Percentiles rank a stretch among this genome's conserved stretches.
phyloP scores from a whole-genome alignment of 2,329 filamentous ascomycete species.

The Pseudogymnoascus sp. region DNA sequence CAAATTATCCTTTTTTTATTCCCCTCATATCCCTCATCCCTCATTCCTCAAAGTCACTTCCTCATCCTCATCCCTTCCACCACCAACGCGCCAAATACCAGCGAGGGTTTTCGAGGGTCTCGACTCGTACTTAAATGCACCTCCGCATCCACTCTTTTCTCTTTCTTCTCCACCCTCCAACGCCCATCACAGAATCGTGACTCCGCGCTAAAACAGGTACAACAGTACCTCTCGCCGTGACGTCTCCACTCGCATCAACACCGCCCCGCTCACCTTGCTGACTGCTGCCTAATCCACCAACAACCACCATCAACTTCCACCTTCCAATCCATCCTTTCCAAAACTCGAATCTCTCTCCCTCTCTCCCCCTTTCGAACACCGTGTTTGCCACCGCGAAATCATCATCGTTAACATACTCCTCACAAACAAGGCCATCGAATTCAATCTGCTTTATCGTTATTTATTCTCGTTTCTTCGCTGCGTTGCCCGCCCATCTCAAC shows the following conservation, averaged over 20 bases:
- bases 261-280: background rate
- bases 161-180: background rate
- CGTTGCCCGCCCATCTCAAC: background rate
- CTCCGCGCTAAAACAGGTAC: background rate
- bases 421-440: background rate
- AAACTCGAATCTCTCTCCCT: background rate
- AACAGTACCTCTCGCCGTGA: background rate
- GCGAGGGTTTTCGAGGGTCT: background rate
- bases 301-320: background rate
- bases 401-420: background rate
- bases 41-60: background rate
- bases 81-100: background rate
- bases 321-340: background rate
- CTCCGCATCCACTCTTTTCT: background rate
- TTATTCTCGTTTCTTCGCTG: background rate
- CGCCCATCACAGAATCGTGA: background rate
- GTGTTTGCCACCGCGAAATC: background rate
- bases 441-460: background rate
- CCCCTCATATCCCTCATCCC: background rate
- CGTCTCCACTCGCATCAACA: slow-evolving; percentile 1
- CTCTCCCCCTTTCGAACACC: background rate
- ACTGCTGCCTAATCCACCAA: slow-evolving; percentile 4
- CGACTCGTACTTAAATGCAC: background rate
- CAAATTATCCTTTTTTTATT: background rate
- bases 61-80: background rate